Base-by-base conservation (phyloP, 2,329 filamentous ascomycete species). In the Aspergillus sp. region DNA sequence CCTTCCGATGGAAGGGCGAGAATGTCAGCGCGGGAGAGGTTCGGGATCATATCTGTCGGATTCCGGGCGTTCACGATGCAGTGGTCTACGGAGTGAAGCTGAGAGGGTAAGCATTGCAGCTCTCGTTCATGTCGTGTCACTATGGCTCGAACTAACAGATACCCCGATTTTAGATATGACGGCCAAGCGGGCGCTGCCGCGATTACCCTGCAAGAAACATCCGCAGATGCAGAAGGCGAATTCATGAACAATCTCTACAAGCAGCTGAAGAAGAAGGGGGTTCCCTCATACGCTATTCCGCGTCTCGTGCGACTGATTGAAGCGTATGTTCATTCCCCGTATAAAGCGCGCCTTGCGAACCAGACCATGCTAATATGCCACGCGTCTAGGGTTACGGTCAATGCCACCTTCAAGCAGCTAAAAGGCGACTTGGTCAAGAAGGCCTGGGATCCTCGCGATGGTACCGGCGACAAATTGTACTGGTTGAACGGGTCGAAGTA, bases 371-470 rank as follows among this genome's bases (percentile, higher is more conserved):
- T 19, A 19, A 19, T 19, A 19, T 19, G 19, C 19, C 19, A 51
- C 35, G 28, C 26, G 3, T n/a, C 10, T 35, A 68, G 65, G 45
- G 71, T 74, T 44, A 66, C 67, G 47, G 69, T 69, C 1, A 70
- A 69, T 40, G 72, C 69, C n/a, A 75, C 73, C 4, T 75, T 75
- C 60, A 76, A 75, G 52, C 72, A 75, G 51, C 68, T 69, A 2
- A 75, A 75, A 54, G 64, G 62, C 5, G 69, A 70, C 6, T 51
- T 74, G 28, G 56, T 65, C 28, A 71, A 70, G 52, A 70, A 69
- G 44, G 58, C 61, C 10, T 74, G 71, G 72, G 57, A 64, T 45
- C 63, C 63, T 7, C 56, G 55, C 5, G 52, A 51, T 1, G 60
- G 64, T 29, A 59, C 55, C 1, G 64, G 58, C 1, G 70, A 73